Percentiles rank a stretch among this genome's conserved stretches.
phyloP scores from a whole-genome alignment of 2,329 filamentous ascomycete species.

The Teratosphaeria nubilosa region DNA sequence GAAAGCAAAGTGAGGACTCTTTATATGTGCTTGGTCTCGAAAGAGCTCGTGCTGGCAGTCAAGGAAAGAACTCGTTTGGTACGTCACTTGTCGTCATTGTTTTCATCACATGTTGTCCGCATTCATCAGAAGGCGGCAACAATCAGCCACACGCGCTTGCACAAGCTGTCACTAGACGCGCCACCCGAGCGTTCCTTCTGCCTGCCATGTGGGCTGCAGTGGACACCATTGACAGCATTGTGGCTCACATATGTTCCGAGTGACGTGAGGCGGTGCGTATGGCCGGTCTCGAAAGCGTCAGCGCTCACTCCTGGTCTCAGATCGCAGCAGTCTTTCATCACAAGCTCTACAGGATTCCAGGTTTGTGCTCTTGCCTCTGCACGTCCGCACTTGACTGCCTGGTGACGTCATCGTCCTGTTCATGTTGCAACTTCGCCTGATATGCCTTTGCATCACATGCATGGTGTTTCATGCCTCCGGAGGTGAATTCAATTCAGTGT shows the following conservation, averaged over 20 bases:
- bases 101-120: not conserved
- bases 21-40: not conserved
- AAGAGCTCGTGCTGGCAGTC: not conserved
- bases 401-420: not conserved
- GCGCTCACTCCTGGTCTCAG: not conserved
- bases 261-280: not conserved
- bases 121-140: not conserved
- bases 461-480: not conserved
- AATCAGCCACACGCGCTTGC: not conserved
- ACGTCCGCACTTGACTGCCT: not conserved
- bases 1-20: not conserved
- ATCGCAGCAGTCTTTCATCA: not conserved
- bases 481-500: too few relatives aligned
- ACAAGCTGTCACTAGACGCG: not conserved
- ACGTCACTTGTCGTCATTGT: not conserved
- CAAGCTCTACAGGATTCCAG: not conserved
- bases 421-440: too few relatives aligned
- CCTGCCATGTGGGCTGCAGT: not conserved
- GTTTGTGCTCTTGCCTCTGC: not conserved
- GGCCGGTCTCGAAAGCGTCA: not conserved
- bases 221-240: not conserved
- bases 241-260: not conserved
- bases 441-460: not conserved
- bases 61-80: not conserved
- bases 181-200: not conserved